Evolutionary conservation across 129 eudicot genomes (phyloP), one percentile per base, ranked within the genome.

Genomic region (Oenanthe sinensis): DNA sequence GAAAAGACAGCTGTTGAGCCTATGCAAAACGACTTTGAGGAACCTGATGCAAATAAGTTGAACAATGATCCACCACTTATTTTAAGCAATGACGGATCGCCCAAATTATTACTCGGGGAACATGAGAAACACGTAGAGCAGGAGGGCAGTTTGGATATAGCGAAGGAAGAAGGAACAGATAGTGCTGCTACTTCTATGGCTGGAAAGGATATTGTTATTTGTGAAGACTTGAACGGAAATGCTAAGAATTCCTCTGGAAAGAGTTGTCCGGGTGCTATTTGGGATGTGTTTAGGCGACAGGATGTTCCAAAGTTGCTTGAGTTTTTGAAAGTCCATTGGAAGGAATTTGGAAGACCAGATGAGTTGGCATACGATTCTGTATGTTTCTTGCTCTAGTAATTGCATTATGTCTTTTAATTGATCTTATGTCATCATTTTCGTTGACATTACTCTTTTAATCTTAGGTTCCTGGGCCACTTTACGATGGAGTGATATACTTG

Each of bases 281-380:
- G 99, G 99, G 97, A 96, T 80, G 87, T 96, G 76, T 96, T 90
- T 68, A 90, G 91, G 33, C 92, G 91, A 69, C 85, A 87, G 75
- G 99, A 96, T 83, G 88, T 86, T 77, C 93, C 97, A 40, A 92
- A 92, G 80, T 83, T 96, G 80, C 75, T 79, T 14, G 93, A 96
- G 84, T 96, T 90, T 78, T 65, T 86, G 62, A 84, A 77, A 81
- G 72, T 81, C 76, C 94, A 92, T 78, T 74, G 85, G 81, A 69
- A 89, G 75, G 97, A 96, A 69, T 80, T 90, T 77, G 89, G 86
- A 78, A 75, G 79, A 68, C 62, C 87, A 75, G 91, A 83, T 60
- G 67, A 62, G 79, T 54, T 78, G 39, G 67, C 75, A 74, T 48
- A 77, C 79, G 86, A 86, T 78, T 75, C 79, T 77, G 96, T 96